Conservation (phyloP, 2,329 filamentous ascomycete species). For the Chrysosporium queenslandicum region DNA sequence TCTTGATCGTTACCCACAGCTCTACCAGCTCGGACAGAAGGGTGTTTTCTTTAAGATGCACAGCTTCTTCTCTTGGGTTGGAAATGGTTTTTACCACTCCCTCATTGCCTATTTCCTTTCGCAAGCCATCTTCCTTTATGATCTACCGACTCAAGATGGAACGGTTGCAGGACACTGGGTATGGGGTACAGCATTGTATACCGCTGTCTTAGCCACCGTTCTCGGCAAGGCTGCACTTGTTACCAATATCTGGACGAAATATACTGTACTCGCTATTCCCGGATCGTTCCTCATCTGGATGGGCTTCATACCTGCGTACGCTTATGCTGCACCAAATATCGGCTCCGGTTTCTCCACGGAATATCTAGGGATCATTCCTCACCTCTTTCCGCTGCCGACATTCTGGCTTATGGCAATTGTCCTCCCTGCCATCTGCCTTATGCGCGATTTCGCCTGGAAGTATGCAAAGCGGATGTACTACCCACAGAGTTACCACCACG, state of each 20-base stretch:
- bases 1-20: slow-evolving; percentile 87
- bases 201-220: slow-evolving; percentile 82
- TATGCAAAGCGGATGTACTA: slow-evolving; percentile 96
- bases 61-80: slow-evolving; percentile 86
- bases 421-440: slow-evolving; percentile 68
- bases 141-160: slow-evolving; percentile 69
- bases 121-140: slow-evolving; percentile 69
- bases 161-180: slow-evolving; percentile 89
- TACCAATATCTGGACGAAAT: slow-evolving; percentile 98
- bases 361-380: slow-evolving; percentile 72
- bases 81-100: slow-evolving; percentile 92
- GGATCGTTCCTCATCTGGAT: slow-evolving; percentile 89
- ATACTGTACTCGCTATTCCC: slow-evolving; percentile 88
- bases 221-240: slow-evolving; percentile 90
- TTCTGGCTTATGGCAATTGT: slow-evolving; percentile 89
- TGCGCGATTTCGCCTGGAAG: slow-evolving; percentile 92
- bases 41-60: slow-evolving; percentile 89
- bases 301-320: slow-evolving; percentile 79
- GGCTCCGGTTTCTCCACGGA: slow-evolving; percentile 66
- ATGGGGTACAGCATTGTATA: slow-evolving; percentile 93
- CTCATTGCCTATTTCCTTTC: slow-evolving; percentile 81
- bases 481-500: slow-evolving; percentile 91
- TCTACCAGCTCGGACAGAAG: slow-evolving; percentile 86
- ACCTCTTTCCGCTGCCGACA: slow-evolving; percentile 66
- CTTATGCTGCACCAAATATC: slow-evolving; percentile 70